These are phyloP conservation scores for Backusella tarrabulga DNA, from an alignment of 192 early-diverging fungal genomes.

Conservation along the genomic window DNA sequence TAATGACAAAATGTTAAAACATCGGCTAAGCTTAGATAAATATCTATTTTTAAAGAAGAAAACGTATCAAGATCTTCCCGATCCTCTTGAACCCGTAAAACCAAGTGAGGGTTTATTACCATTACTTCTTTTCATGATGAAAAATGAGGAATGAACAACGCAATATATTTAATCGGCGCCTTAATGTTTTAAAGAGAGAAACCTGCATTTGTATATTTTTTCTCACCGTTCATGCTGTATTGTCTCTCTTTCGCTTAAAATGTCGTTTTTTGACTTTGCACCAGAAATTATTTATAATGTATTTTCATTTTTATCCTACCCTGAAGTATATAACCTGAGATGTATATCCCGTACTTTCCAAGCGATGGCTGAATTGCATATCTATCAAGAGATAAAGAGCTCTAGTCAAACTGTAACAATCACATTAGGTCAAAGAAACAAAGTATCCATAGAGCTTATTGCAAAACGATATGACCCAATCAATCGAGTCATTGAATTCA, in stretches of 20 bases:
- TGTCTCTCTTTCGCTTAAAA: background rate
- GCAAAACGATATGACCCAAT: slow-evolving; percentile 13
- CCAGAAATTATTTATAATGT: slow-evolving; percentile 24
- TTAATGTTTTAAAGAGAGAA: background rate
- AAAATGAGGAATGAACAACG: background rate
- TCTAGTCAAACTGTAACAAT: background rate
- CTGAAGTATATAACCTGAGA: slow-evolving; percentile 20
- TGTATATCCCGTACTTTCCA: slow-evolving; percentile 1
- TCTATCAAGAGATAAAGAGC: slow-evolving; percentile 12
- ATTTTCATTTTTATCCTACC: slow-evolving; percentile 19
- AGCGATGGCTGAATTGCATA: slow-evolving; percentile 9
- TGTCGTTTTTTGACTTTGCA: slow-evolving; percentile 12
- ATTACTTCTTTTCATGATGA: background rate
- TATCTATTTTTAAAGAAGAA: background rate
- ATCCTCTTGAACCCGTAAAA: background rate
- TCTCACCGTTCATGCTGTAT: slow-evolving; percentile 9
- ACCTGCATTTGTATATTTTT: slow-evolving; percentile 1
- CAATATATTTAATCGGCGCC: background rate
- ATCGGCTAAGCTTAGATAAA: background rate
- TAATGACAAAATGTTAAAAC: too few relatives aligned
- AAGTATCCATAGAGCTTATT: background rate
- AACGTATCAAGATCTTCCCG: background rate
- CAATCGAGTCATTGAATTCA: slow-evolving; percentile 28
- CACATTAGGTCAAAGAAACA: slow-evolving; percentile 13
- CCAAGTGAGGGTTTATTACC: background rate